Evolutionary conservation across 495 filamentous ascomycete species (phyloP), one percentile per base, ranked within the genome.

Genomic region (Xylaria scruposa): DNA sequence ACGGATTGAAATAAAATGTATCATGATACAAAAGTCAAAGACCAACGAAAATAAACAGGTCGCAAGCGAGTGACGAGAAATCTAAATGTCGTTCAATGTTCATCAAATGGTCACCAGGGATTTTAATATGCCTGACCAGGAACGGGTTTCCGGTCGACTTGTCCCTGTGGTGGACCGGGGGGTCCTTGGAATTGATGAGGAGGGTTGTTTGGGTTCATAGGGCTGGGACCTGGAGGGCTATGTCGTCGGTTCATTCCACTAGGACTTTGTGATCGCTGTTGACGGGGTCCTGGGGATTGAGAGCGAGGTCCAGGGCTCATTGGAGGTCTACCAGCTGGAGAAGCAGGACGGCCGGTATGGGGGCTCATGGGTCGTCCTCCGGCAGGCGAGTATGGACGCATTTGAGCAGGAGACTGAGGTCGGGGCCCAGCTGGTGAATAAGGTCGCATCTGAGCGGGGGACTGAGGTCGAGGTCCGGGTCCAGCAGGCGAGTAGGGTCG

Each of bases 171-270:
- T 47, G 79, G 75, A 4, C 81, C 75, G n/a, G 77, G 79, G 21
- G 82, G 70, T 29, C 70, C 62, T 15, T 21, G 73, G 67, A 12
- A 67, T 56, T 73, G 74, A 54, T 79, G 77, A 36, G 78, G 77
- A 29, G 75, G 63, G 53, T 81, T 74, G 59, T 84, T 83, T 26
- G 85, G 86, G 63, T 87, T 87, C 85, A 89, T 88, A 4, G 88
- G 89, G 78, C 91, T 92, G 9, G 87, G 86, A 40, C 88, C 88
- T 0, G 88, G 85, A 59, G 88, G 87, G 60, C 81, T 86, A 54
- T 82, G 80, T 54, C 88, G 78, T 74, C 84, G 83, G 26, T 78
- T 83, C 66, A 74, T 64, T 68, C 67, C 71, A 49, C 71, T 78
- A 53, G 80, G 74, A 71, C 79, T 74, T 75, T 84, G 79, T 1